Evolutionary conservation across 2,329 filamentous ascomycete genomes (phyloP).

Genomic region (Xylaria sp.): DNA sequence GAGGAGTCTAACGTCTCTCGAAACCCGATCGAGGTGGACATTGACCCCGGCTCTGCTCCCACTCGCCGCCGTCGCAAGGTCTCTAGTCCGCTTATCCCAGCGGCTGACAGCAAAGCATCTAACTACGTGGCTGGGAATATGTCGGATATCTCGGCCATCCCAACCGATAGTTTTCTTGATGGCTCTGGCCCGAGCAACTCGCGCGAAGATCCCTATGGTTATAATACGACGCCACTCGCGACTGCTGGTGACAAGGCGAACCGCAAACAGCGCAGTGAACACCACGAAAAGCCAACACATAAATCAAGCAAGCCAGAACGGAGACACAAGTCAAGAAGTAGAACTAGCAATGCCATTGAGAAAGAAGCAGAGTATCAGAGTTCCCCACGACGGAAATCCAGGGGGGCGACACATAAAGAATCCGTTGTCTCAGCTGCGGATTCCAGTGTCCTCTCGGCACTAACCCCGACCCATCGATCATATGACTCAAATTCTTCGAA

Average conservation of each 20-base stretch:
- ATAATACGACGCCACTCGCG: slow-evolving; percentile 46
- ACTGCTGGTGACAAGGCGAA: slow-evolving; percentile 50
- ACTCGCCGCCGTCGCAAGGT: slow-evolving; percentile 60
- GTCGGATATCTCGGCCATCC: slow-evolving; percentile 85
- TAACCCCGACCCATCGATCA: slow-evolving; percentile 61
- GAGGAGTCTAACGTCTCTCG: slow-evolving; percentile 79
- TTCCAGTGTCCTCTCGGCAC: slow-evolving; percentile 59
- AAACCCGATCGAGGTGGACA: slow-evolving; percentile 88
- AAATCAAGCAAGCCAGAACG: slow-evolving; percentile 55
- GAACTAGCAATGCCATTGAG: slow-evolving; percentile 56
- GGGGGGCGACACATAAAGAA: slow-evolving; percentile 57
- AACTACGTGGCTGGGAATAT: slow-evolving; percentile 69
- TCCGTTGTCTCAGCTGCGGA: slow-evolving; percentile 59
- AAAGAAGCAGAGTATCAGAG: slow-evolving; percentile 53
- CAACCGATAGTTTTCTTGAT: slow-evolving; percentile 66
- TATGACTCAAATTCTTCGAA: slow-evolving; percentile 60
- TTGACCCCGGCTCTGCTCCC: slow-evolving; percentile 62
- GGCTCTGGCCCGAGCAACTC: slow-evolving; percentile 50
- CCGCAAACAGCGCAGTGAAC: slow-evolving; percentile 52
- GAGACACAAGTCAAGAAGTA: slow-evolving; percentile 56
- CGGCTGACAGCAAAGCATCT: slow-evolving; percentile 59
- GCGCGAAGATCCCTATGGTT: slow-evolving; percentile 29
- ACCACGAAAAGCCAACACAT: slow-evolving; percentile 45
- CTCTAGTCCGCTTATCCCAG: slow-evolving; percentile 71
- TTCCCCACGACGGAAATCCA: slow-evolving; percentile 57